Evolutionary conservation across 352 stramenopile genomes (phyloP).

Genomic region (Globisporangium camurandrum): DNA sequence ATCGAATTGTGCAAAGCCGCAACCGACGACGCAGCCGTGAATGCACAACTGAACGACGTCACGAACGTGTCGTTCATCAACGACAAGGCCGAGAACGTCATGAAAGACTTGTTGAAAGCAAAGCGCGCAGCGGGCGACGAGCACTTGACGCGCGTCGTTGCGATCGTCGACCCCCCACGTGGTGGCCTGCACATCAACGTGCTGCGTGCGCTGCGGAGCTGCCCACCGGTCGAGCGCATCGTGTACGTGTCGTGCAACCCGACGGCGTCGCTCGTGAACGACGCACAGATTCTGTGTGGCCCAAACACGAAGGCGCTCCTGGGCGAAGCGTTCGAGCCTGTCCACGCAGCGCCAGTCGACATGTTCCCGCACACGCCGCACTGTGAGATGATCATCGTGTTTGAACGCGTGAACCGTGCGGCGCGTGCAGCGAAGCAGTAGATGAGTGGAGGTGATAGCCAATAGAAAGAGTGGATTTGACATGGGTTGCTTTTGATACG

Average conservation of each 20-base stretch:
- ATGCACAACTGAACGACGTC: conserved; percentile 81
- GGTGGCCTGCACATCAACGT: conserved; percentile 92
- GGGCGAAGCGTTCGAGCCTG: conserved; percentile 88
- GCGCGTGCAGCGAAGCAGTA: no score
- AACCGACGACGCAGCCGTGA: conserved; percentile 86
- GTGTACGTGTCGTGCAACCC: conserved; percentile 99
- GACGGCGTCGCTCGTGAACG: conserved; percentile 90
- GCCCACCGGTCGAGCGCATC: conserved; percentile 78
- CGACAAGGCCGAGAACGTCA: conserved; percentile 88
- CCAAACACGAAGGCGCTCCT: conserved; percentile 90
- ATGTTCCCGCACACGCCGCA: conserved; percentile 98
- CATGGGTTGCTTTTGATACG: no score
- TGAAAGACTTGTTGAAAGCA: conserved; percentile 68
- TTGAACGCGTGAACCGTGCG: conserved; percentile 75
- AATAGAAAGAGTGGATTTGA: no score
- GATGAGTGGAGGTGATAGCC: no score
- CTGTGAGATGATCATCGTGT: conserved; percentile 98
- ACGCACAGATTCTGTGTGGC: conserved; percentile 87
- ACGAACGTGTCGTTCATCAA: conserved; percentile 88
- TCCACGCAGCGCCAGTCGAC: conserved; percentile 93
- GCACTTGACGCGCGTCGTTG: conserved; percentile 80
- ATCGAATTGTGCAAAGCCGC: conserved; percentile 87
- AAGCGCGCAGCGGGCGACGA: conserved; percentile 49
- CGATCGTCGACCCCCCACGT: conserved; percentile 96
- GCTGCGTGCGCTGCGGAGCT: conserved; percentile 79